phyloP scores from a whole-genome alignment of 2,329 filamentous ascomycete species.

The Chaetomium olivaceum region DNA sequence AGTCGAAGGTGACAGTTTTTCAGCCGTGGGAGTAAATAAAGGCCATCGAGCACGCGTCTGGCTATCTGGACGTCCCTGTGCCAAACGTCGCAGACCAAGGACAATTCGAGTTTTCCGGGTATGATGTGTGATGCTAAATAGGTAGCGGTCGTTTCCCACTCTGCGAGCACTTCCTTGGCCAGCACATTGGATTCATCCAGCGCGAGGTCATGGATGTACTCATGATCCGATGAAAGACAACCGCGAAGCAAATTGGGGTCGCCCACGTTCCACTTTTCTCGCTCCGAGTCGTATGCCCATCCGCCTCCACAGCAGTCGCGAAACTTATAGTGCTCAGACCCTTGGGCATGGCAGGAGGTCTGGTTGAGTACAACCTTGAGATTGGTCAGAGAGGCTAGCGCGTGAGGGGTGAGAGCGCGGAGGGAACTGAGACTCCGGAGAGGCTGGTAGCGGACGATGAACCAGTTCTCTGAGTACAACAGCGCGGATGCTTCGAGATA shows the following conservation, averaged over 20 bases:
- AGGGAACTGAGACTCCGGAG: not conserved
- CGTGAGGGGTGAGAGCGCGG: not conserved
- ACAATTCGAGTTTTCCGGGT: slow-evolving; percentile 12
- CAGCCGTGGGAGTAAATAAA: slow-evolving; percentile 11
- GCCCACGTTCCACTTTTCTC: not conserved
- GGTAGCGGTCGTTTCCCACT: not conserved
- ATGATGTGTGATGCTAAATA: slow-evolving; percentile 2
- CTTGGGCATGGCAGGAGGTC: slow-evolving; percentile 8
- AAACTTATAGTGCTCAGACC: not conserved
- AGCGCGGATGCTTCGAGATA: slow-evolving; percentile 5
- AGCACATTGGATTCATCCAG: not conserved
- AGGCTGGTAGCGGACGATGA: not conserved
- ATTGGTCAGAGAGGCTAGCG: not conserved
- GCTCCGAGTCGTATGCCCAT: too few relatives aligned
- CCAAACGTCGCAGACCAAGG: slow-evolving; percentile 13
- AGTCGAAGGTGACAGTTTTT: slow-evolving; percentile 18
- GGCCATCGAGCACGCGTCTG: not conserved
- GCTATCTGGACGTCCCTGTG: not conserved
- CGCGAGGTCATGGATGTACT: not conserved
- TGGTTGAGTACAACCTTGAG: slow-evolving; percentile 16
- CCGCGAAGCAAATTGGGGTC: not conserved
- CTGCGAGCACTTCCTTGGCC: not conserved
- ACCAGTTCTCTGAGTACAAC: slow-evolving; percentile 9
- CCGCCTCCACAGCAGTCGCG: not conserved
- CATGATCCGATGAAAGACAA: not conserved